These are phyloP conservation scores for Taphrina wiesneri DNA, from an alignment of 1,139 yeast species.

Conservation along the genomic window DNA sequence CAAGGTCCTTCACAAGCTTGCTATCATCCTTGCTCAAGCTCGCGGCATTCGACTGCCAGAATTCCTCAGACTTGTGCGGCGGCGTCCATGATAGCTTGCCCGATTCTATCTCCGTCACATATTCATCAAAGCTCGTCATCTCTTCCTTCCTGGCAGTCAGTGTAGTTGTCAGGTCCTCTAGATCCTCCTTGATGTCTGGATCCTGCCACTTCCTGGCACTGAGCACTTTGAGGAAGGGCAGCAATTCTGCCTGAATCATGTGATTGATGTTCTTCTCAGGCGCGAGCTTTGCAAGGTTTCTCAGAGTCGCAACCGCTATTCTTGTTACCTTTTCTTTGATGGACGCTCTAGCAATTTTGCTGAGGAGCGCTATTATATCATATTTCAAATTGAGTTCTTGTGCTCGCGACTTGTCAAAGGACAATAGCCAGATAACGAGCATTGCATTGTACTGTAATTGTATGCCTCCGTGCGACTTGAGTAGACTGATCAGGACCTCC, in stretches of 20 bases:
- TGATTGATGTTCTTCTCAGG: slow-evolving; percentile 59
- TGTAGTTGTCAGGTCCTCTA: slow-evolving; percentile 57
- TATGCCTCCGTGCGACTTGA: slow-evolving; percentile 56
- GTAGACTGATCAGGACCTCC: slow-evolving; percentile 56
- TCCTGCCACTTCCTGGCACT: slow-evolving; percentile 91
- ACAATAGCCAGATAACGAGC: slow-evolving; percentile 77
- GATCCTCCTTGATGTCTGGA: slow-evolving; percentile 80
- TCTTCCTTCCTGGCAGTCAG: slow-evolving; percentile 72
- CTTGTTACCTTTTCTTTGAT: slow-evolving; percentile 91
- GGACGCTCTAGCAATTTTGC: slow-evolving; percentile 72
- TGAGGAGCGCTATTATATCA: slow-evolving; percentile 55
- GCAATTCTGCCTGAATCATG: slow-evolving; percentile 73
- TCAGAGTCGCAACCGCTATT: slow-evolving; percentile 65
- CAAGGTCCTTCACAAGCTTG: slow-evolving; percentile 63
- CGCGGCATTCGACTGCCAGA: slow-evolving; percentile 81
- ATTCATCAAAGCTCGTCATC: slow-evolving; percentile 91
- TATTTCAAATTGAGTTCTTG: slow-evolving; percentile 50
- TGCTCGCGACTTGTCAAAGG: slow-evolving; percentile 65
- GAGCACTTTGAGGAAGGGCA: slow-evolving; percentile 65
- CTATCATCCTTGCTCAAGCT: slow-evolving; percentile 73
- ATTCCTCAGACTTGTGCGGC: slow-evolving; percentile 80
- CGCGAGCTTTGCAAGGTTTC: slow-evolving; percentile 46
- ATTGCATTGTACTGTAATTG: slow-evolving; percentile 83
- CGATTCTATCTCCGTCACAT: slow-evolving; percentile 77
- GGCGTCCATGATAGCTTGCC: slow-evolving; percentile 87